Conservation (phyloP, 345 rosid genomes). For the Populus davidiana region DNA sequence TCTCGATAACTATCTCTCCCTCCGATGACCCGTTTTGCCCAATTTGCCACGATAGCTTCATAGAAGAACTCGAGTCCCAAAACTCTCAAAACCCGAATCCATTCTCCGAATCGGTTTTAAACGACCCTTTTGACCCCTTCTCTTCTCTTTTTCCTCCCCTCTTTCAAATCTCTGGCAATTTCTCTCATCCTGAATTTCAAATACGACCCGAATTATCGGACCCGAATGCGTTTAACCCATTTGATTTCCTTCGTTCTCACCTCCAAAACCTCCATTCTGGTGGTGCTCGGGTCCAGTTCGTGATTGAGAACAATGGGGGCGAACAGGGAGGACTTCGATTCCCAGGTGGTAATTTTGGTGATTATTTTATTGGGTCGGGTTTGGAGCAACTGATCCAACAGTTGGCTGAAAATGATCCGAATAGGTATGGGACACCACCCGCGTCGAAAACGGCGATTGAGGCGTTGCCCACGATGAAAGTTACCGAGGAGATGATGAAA, state of each 20-base stretch:
- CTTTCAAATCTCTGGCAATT: constrained; percentile 21
- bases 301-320: constrained; percentile 29
- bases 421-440: constrained; percentile 44
- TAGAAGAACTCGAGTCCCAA: constrained; percentile 41
- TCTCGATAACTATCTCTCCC: constrained; percentile 23
- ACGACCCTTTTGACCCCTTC: constrained; percentile 24
- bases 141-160: constrained; percentile 26
- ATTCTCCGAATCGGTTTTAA: constrained; percentile 13
- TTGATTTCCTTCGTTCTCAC: constrained; percentile 37
- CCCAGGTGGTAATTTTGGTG: constrained; percentile 32
- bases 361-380: constrained; percentile 47
- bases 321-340: constrained; percentile 27
- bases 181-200: not conserved
- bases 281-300: constrained; percentile 46
- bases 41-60: constrained; percentile 41
- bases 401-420: constrained; percentile 51
- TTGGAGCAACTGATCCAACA: constrained; percentile 51
- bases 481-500: constrained; percentile 25
- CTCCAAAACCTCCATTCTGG: constrained; percentile 32
- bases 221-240: constrained; percentile 24
- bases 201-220: not conserved
- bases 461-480: constrained; percentile 29
- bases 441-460: constrained; percentile 42
- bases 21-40: constrained; percentile 42
- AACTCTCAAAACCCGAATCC: constrained; percentile 12